Evolutionary conservation across 179 eudicot species (phyloP).

Genomic region (Spergularia azorica): DNA sequence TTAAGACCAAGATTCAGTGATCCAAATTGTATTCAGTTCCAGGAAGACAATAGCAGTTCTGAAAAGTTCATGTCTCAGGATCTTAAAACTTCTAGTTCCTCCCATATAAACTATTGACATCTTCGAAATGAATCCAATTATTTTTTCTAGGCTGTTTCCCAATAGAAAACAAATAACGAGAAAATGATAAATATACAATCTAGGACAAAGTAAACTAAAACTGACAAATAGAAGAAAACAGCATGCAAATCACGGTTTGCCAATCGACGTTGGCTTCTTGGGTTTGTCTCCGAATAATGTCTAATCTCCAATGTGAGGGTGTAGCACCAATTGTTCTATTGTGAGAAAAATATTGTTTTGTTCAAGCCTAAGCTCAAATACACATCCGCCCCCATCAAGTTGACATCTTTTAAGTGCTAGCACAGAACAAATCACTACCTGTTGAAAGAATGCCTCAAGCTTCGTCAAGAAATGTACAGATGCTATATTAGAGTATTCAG

Average conservation of each 20-base stretch:
- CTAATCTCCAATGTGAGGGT: background rate
- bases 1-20: background rate
- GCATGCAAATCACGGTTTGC: background rate
- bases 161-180: background rate
- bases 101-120: background rate
- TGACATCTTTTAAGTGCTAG: background rate
- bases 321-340: background rate
- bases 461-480: background rate
- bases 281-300: background rate
- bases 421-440: background rate
- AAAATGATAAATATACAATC: background rate
- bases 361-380: background rate
- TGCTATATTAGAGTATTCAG: background rate
- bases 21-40: background rate
- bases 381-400: background rate
- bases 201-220: background rate
- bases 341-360: background rate
- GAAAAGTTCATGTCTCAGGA: background rate
- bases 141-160: background rate
- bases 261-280: too few relatives aligned
- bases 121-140: background rate
- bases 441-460: background rate
- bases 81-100: background rate
- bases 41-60: background rate
- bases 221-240: background rate